Evolutionary conservation across 345 rosid genomes (phyloP).

Genomic region (Fremontodendron californicum): DNA sequence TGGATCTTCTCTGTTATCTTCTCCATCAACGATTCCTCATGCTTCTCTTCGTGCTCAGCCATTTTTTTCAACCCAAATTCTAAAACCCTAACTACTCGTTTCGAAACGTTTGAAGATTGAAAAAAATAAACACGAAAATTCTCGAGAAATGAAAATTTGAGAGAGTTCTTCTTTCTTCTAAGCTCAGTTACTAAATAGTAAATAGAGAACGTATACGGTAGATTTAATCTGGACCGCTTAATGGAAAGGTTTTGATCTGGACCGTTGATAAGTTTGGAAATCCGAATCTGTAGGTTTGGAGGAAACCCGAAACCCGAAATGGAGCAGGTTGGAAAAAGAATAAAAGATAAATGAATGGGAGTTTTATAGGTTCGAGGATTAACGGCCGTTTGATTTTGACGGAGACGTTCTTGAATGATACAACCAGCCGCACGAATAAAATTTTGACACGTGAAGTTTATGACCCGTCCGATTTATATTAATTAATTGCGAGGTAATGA

Average conservation of each 20-base stretch:
- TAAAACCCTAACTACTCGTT: background rate
- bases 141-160: background rate
- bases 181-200: background rate
- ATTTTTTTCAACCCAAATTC: constrained; percentile 1
- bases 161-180: background rate
- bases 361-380: background rate
- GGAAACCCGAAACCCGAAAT: background rate
- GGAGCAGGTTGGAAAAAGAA: background rate
- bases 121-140: background rate
- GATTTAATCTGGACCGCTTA: constrained; percentile 23
- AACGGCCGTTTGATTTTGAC: constrained; percentile 5
- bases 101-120: background rate
- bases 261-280: background rate
- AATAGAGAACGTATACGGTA: background rate
- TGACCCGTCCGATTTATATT: background rate
- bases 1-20: constrained; percentile 46
- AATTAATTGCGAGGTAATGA: no score
- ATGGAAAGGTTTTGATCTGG: background rate
- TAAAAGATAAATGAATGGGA: background rate
- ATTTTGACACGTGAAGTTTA: constrained; percentile 15
- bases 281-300: background rate
- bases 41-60: constrained; percentile 35
- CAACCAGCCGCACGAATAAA: background rate
- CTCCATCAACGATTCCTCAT: constrained; percentile 46
- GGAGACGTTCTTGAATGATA: background rate